A percentile compares a stretch with the other conserved stretches of the same genome.
phyloP scores from a whole-genome alignment of 495 filamentous ascomycete genomes.

The Aspergillus saccharolyticus region DNA sequence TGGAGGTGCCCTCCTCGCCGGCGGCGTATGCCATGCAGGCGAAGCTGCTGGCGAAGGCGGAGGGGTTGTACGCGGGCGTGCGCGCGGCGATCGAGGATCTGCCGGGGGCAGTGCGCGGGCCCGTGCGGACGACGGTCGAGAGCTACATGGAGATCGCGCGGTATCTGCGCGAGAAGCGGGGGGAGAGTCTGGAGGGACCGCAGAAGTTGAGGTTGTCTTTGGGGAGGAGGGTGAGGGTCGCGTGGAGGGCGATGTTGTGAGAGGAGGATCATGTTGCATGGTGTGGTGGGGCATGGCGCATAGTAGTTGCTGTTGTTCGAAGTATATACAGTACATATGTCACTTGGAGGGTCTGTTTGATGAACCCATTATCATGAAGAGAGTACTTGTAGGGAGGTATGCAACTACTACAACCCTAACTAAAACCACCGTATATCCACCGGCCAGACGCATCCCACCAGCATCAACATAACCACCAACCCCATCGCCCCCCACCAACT shows the following conservation, averaged over 20 bases:
- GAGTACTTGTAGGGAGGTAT: too few relatives aligned
- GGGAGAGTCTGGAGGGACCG: background rate
- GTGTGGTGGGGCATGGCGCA: too few relatives aligned
- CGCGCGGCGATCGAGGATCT: constrained; percentile 50
- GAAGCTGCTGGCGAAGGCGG: constrained; percentile 51
- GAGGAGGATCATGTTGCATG: too few relatives aligned
- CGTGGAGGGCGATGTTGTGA: background rate
- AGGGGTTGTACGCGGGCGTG: constrained; percentile 46
- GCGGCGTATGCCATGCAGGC: constrained; percentile 42
- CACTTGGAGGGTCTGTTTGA: too few relatives aligned
- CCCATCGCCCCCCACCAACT: background rate
- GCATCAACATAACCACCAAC: too few relatives aligned
- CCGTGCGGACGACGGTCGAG: constrained; percentile 62
- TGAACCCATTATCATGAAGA: too few relatives aligned
- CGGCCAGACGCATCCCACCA: background rate
- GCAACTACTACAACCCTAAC: too few relatives aligned
- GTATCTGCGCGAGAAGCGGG: background rate
- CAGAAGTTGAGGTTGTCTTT: background rate
- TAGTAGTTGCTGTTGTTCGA: too few relatives aligned
- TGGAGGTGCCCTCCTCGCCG: constrained; percentile 38
- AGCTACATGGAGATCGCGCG: constrained; percentile 69
- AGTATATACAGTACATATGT: too few relatives aligned
- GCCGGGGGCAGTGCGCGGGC: constrained; percentile 50
- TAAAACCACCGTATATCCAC: too few relatives aligned
- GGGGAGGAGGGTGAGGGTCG: background rate